Evolutionary conservation across 805 yeast species (phyloP).

Genomic region (Barnettozyma pratensis): DNA sequence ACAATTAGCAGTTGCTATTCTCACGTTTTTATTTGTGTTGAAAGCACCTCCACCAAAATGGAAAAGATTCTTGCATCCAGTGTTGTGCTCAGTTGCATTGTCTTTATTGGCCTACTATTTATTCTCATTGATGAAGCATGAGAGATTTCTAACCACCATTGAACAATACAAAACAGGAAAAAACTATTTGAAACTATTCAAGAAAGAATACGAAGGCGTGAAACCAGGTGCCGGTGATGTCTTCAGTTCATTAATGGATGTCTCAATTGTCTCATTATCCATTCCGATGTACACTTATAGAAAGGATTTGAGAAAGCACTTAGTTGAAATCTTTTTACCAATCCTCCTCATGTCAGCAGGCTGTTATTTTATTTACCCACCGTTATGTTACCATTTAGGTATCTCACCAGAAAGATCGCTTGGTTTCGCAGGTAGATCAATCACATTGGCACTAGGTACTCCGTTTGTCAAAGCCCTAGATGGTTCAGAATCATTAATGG

Average conservation of each 20-base stretch:
- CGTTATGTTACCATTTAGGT: slow-evolving; percentile 60
- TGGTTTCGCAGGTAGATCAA: slow-evolving; percentile 76
- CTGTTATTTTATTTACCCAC: slow-evolving; percentile 66
- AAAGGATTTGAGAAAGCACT: slow-evolving; percentile 54
- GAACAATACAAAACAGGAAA: slow-evolving; percentile 62
- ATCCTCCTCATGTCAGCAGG: slow-evolving; percentile 48
- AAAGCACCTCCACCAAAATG: slow-evolving; percentile 39
- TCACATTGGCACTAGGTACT: slow-evolving; percentile 73
- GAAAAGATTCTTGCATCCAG: slow-evolving; percentile 62
- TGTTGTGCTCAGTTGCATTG: slow-evolving; percentile 58
- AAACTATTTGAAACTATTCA: slow-evolving; percentile 56
- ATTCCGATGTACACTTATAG: slow-evolving; percentile 76
- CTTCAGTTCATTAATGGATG: slow-evolving; percentile 64
- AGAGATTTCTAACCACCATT: slow-evolving; percentile 47
- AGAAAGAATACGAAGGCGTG: slow-evolving; percentile 23
- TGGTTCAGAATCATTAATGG: slow-evolving; percentile 69
- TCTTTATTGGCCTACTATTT: slow-evolving; percentile 61
- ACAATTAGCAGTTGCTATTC: slow-evolving; percentile 55
- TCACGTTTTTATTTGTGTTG: slow-evolving; percentile 48
- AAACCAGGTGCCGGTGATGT: slow-evolving; percentile 86
- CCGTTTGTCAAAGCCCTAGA: slow-evolving; percentile 64
- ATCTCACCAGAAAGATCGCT: slow-evolving; percentile 55
- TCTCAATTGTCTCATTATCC: slow-evolving; percentile 69
- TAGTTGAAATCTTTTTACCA: slow-evolving; percentile 55
- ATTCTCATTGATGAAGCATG: slow-evolving; percentile 46